Base-by-base conservation (phyloP, 208 protist species). In the Phytomonas francai region DNA sequence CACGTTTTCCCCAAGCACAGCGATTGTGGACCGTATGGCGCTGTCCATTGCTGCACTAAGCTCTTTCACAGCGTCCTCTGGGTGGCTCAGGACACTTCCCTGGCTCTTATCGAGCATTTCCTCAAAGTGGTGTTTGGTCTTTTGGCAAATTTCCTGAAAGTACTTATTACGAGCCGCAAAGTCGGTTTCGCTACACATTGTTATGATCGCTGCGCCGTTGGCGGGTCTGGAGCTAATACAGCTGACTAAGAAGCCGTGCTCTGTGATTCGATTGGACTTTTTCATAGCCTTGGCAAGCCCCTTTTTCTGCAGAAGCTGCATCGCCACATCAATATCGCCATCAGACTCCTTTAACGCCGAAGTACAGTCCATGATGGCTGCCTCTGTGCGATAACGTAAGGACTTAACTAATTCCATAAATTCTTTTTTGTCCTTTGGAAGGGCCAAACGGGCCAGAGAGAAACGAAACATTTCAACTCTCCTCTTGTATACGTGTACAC, bases 171-270 rank as follows among this genome's bases (percentile, higher is more conserved):
- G 85, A 27, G 88, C 85, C 16, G 90, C 93, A 63, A 97, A 97
- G 72, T 97, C 93, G 0, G 93, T 97, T 59, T 97, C 90, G 68
- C 79, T 87, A 76, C 87, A 93, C 56, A 97, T 66, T 32, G 83
- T 88, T 14, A 97, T 81, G 49, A 94, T 80, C 25, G 79, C 87
- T 0, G 77, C 86, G 5, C 84, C 84, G 73, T 70, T 30, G 83
- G 84, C 12, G 57, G 27, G 57, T 3, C 1, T 66, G 19, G 28
- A 22, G 22, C 62, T 57, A n/a, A 88, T 73, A 67, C 85, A 91
- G 65, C 81, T 77, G 22, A 91, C 87, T 33, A 93, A 81, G 68
- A 89, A 85, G 63, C 92, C 92, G 67, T 95, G 80, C 67, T 84
- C 78, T 22, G 92, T 93, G 57, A 84, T 77, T 64, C 92, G 87